Conservation (phyloP, 257 asterid genomes). For the Lycium ferocissimum region DNA sequence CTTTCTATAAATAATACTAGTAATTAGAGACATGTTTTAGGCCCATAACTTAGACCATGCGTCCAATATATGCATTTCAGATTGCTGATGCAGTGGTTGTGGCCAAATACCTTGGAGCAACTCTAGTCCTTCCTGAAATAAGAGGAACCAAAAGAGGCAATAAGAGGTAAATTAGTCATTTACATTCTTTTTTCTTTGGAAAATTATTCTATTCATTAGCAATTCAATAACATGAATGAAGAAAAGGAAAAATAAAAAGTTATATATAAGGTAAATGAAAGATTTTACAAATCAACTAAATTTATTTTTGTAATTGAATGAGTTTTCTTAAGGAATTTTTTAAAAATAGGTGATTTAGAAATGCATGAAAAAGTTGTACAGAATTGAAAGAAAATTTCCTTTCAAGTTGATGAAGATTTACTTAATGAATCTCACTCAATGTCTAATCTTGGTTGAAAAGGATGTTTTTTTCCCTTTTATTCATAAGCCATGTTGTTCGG, state of each 20-base stretch:
- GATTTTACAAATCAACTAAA: background rate
- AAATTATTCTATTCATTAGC: background rate
- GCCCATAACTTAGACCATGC: background rate
- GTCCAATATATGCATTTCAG: conserved; percentile 37
- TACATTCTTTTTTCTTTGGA: background rate
- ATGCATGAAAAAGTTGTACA: background rate
- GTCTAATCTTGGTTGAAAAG: background rate
- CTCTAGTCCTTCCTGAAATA: conserved; percentile 65
- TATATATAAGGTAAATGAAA: background rate
- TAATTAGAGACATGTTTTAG: background rate
- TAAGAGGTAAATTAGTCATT: conserved; percentile 43
- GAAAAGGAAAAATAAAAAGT: background rate
- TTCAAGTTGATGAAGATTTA: background rate
- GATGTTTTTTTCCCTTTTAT: background rate
- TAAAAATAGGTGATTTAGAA: background rate
- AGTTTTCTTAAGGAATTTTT: background rate
- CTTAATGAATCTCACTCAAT: background rate
- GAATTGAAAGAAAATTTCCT: background rate
- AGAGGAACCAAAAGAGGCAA: conserved; percentile 40
- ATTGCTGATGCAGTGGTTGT: conserved; percentile 62
- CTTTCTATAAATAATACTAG: no score
- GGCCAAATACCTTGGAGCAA: conserved; percentile 68
- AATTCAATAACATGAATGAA: background rate
- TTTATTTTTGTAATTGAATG: background rate
- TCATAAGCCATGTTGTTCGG: background rate